A percentile compares a stretch with the other conserved stretches of the same genome.
Conservation (phyloP, 2,329 filamentous ascomycete genomes). For the Fonsecaea pugnacius region DNA sequence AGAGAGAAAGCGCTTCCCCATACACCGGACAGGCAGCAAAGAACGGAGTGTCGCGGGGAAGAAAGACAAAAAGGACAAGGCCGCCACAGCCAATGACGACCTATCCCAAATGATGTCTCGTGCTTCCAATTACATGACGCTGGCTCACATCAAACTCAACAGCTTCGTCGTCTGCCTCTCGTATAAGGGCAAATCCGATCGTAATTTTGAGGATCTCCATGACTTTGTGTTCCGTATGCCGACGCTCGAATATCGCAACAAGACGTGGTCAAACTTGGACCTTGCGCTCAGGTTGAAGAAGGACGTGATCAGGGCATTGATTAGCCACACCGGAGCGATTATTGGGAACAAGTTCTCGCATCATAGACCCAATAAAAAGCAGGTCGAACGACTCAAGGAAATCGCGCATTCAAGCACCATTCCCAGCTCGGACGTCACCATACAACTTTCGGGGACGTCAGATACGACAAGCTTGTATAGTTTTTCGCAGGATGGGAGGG, state of each 20-base stretch:
- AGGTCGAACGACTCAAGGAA: conserved; percentile 78
- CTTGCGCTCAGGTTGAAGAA: conserved; percentile 91
- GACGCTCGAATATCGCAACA: conserved; percentile 93
- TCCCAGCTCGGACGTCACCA: conserved; percentile 45
- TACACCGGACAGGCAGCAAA: conserved; percentile 50
- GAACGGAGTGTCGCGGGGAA: not conserved
- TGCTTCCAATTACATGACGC: conserved; percentile 96
- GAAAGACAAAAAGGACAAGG: conserved; percentile 53
- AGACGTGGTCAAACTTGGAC: conserved; percentile 98
- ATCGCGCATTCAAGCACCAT: conserved; percentile 76
- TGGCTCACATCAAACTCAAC: conserved; percentile 91
- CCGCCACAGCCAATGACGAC: conserved; percentile 74
- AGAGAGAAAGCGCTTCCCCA: conserved; percentile 54
- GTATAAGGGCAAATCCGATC: conserved; percentile 94
- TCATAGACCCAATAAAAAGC: conserved; percentile 78
- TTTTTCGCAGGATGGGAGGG: conserved; percentile 32
- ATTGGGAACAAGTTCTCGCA: conserved; percentile 96
- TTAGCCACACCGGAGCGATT: conserved; percentile 93
- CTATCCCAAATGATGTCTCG: conserved; percentile 95
- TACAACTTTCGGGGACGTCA: conserved; percentile 35
- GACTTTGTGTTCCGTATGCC: conserved; percentile 97
- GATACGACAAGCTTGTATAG: conserved; percentile 38
- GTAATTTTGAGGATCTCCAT: conserved; percentile 95
- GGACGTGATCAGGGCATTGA: conserved; percentile 88
- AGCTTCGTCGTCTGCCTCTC: conserved; percentile 93